Evolutionary conservation across 2,329 filamentous ascomycete species (phyloP).

Genomic region (Keithomyces neogunnii): DNA sequence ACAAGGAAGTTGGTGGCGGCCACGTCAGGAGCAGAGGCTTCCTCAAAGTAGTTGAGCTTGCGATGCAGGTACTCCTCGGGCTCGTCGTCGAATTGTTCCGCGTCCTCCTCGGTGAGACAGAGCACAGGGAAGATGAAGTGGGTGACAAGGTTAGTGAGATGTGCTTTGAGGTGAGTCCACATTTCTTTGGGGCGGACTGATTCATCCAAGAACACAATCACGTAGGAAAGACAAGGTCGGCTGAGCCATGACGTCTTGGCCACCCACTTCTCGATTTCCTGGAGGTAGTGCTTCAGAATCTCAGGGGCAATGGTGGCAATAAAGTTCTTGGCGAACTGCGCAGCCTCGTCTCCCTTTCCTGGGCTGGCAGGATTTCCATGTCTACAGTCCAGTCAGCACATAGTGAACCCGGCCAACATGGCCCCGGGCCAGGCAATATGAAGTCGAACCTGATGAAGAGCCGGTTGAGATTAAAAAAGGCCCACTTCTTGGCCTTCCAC

Average conservation of each 20-base stretch:
- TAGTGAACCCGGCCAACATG: not conserved
- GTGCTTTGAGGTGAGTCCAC: slow-evolving; percentile 89
- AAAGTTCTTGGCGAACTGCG: slow-evolving; percentile 82
- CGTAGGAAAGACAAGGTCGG: slow-evolving; percentile 88
- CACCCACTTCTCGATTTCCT: slow-evolving; percentile 96
- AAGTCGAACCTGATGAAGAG: slow-evolving; percentile 73
- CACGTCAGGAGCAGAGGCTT: slow-evolving; percentile 89
- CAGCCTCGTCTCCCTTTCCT: slow-evolving; percentile 66
- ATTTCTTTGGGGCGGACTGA: slow-evolving; percentile 96
- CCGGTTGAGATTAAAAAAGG: slow-evolving; percentile 94
- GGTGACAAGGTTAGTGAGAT: slow-evolving; percentile 85
- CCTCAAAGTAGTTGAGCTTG: slow-evolving; percentile 96
- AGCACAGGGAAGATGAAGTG: slow-evolving; percentile 94
- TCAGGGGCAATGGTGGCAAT: slow-evolving; percentile 87
- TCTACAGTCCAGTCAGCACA: slow-evolving; percentile 34
- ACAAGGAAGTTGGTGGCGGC: slow-evolving; percentile 95
- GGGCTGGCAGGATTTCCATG: slow-evolving; percentile 82
- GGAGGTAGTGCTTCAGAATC: slow-evolving; percentile 89
- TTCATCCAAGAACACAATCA: slow-evolving; percentile 90
- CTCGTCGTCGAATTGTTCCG: slow-evolving; percentile 89
- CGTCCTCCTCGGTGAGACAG: slow-evolving; percentile 84
- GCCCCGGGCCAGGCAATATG: not conserved
- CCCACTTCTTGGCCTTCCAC: slow-evolving; percentile 99
- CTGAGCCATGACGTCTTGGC: slow-evolving; percentile 91
- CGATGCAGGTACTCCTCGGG: slow-evolving; percentile 95